These are phyloP conservation scores for Suhomyces choctaworum DNA, from an alignment of 1,139 yeast species.

Conservation along the genomic window DNA sequence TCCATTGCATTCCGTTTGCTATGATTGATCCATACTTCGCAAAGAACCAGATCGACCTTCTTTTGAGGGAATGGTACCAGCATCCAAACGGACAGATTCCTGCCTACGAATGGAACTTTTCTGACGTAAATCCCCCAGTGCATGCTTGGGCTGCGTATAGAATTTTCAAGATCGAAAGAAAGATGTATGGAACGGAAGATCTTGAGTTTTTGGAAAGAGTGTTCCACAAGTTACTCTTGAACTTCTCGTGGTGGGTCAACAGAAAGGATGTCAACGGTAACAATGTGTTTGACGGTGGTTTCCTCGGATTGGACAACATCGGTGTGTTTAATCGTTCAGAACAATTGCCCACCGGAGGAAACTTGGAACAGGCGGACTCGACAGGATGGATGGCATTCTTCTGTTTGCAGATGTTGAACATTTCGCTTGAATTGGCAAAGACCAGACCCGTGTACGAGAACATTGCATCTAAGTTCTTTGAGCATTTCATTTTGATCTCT, in stretches of 20 bases:
- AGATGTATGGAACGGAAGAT: constrained; percentile 81
- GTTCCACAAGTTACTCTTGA: constrained; percentile 84
- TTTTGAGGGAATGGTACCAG: constrained; percentile 97
- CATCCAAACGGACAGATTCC: constrained; percentile 99
- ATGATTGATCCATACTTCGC: constrained; percentile 96
- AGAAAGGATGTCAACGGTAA: constrained; percentile 87
- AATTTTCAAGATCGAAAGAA: constrained; percentile 85
- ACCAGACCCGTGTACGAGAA: constrained; percentile 88
- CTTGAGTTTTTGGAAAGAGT: constrained; percentile 84
- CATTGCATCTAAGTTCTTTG: constrained; percentile 93
- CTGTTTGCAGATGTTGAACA: constrained; percentile 87
- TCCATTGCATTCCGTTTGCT: constrained; percentile 92
- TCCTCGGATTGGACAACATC: constrained; percentile 89
- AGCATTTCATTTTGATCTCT: constrained; percentile 88
- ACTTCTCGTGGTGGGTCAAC: constrained; percentile 99
- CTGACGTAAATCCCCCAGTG: constrained; percentile 96
- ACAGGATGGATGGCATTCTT: constrained; percentile 99
- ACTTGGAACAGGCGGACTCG: constrained; percentile 91
- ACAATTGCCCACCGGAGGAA: constrained; percentile 92
- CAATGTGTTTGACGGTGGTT: constrained; percentile 94
- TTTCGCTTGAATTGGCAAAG: constrained; percentile 87
- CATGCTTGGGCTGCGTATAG: constrained; percentile 97
- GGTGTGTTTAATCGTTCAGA: constrained; percentile 94
- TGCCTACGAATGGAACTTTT: constrained; percentile 96
- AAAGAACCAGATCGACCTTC: constrained; percentile 80